Conservation (phyloP, 371 early-diverging fungal species). For the Chytridium lagenaria region DNA sequence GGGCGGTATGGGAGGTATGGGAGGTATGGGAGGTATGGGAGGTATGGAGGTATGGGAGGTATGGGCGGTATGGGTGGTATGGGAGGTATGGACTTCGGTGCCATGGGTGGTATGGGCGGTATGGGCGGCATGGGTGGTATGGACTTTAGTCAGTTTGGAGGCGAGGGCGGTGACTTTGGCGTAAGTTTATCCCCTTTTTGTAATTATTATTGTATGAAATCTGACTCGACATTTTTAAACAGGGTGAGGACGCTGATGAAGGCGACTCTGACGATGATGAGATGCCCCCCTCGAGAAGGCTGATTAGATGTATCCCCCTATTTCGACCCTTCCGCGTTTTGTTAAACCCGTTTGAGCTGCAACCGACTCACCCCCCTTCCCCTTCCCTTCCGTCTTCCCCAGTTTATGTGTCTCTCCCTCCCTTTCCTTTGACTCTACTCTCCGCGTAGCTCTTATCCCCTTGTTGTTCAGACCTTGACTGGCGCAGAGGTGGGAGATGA, state of each 20-base stretch:
- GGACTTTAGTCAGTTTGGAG: conserved; percentile 35
- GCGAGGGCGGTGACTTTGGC: conserved; percentile 12
- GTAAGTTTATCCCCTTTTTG: neutral
- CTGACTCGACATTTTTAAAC: too few species aligned
- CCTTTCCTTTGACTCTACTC: too few species aligned
- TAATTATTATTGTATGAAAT: conserved; percentile 3
- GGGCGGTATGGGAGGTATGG: conserved; percentile 53
- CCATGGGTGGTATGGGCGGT: neutral
- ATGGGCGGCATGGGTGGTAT: conserved; percentile 30
- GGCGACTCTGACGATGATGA: conserved; percentile 31
- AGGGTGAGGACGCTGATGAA: too few species aligned
- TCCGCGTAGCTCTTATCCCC: too few species aligned
- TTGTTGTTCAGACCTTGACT: too few species aligned
- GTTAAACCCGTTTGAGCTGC: neutral
- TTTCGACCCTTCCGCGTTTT: neutral
- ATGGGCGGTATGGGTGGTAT: conserved; percentile 37
- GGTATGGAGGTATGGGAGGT: conserved; percentile 47
- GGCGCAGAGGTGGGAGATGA: too few species aligned
- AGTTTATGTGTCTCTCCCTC: too few species aligned
- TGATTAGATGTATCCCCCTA: neutral
- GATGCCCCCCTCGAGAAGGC: conserved; percentile 27
- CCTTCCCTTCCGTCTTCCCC: conserved; percentile 16
- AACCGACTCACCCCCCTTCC: neutral
- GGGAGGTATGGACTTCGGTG: conserved; percentile 3
- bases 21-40: conserved; percentile 44